Evolutionary conservation across 768 basidiomycete genomes (phyloP), one percentile per base, ranked within the genome.

Genomic region (Ramaria rubella): DNA sequence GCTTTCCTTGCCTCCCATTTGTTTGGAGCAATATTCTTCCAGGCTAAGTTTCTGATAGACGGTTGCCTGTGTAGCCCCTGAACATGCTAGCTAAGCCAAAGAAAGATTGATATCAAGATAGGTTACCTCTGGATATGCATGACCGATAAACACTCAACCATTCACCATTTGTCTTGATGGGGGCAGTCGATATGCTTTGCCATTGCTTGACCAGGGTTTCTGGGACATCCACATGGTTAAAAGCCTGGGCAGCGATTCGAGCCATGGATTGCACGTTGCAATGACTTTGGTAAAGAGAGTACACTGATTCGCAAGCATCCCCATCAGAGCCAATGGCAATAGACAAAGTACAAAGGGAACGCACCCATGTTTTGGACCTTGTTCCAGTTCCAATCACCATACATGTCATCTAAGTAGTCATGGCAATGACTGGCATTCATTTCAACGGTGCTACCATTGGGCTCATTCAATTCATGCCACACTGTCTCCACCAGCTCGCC

Each of bases 381-480:
- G 3, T 34, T 53, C 54, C 52, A 64, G 36, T 62, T 62, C 58
- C 60, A 52, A 26, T 54, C 26, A 0, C 19, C 49, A 23, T 55
- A 31, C 5, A 52, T 49, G 14, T 53, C 59, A 19, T 60, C 53
- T 5, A 65, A 30, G 1, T 30, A 36, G 23, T 65, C 64, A 29
- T 58, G 62, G 1, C 62, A 26, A 42, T 65, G 57, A 2, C 64
- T 62, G 8, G 29, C 48, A 26, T 65, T 65, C 57, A 55, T 55
- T 43, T 65, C 62, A 40, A 51, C 43, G 21, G 61, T 60, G 19
- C 60, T 65, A 4, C 61, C 62, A 2, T 59, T 58, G 1, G 50
- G 55, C 0, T 61, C 52, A 21, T 62, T 62, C 0, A 49, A 46
- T 24, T 62, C 64, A 0, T 49, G 56, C 64, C 64, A 65, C 15